Percentiles rank a stretch among this genome's conserved stretches.
Conservation (phyloP, 140 eudicot genomes). For the Stevia rebaudiana region DNA sequence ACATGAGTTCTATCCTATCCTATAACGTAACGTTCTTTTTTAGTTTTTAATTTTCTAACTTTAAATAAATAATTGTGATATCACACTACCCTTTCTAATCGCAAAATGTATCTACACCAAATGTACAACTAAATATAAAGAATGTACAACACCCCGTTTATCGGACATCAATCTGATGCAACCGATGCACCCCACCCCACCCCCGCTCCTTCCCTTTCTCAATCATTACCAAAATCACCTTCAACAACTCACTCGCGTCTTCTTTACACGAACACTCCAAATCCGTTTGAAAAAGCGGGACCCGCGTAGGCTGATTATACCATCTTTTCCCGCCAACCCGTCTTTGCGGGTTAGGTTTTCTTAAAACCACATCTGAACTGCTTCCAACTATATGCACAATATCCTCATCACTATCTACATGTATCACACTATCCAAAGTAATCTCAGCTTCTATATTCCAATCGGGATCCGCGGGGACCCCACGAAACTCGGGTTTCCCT, state of each 20-base stretch:
- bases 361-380: conserved; percentile 46
- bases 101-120: conserved; percentile 1
- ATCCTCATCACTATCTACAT: conserved; percentile 58
- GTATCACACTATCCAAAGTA: conserved; percentile 75
- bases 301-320: conserved; percentile 40
- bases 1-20: background rate
- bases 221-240: conserved; percentile 47
- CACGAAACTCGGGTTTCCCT: conserved; percentile 57
- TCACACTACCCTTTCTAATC: background rate
- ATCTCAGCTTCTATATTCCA: conserved; percentile 70
- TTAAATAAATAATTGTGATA: background rate
- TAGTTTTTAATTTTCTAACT: background rate
- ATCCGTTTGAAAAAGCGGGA: conserved; percentile 66
- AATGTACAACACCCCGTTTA: conserved; percentile 14
- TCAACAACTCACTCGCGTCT: conserved; percentile 65
- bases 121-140: background rate
- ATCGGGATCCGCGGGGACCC: conserved; percentile 70
- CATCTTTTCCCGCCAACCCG: conserved; percentile 35
- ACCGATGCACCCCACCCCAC: conserved; percentile 55
- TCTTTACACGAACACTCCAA: conserved; percentile 53
- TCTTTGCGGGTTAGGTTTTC: conserved; percentile 41
- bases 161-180: conserved; percentile 71
- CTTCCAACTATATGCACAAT: conserved; percentile 88
- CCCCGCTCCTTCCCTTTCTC: conserved; percentile 70
- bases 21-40: background rate